Evolutionary conservation across 345 rosid species (phyloP).

Genomic region (Sisymbrium irio): DNA sequence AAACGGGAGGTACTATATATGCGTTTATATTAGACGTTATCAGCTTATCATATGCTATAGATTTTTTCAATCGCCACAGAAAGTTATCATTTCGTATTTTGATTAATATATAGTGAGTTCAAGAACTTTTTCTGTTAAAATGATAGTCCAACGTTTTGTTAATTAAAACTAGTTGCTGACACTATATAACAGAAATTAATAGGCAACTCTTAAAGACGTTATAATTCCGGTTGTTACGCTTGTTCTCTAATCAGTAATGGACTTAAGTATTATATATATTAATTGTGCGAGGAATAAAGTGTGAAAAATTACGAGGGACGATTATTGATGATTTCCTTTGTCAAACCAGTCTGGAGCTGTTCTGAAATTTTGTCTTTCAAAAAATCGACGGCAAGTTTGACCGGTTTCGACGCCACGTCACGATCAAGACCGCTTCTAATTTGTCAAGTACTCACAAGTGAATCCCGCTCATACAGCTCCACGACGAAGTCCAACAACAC

Average conservation of each 20-base stretch:
- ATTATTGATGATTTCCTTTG: not conserved
- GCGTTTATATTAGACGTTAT: not conserved
- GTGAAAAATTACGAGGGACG: not conserved
- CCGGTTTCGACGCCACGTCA: constrained; percentile 6
- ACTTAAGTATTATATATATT: not conserved
- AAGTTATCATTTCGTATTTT: not conserved
- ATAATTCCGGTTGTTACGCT: not conserved
- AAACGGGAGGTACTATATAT: too few relatives aligned
- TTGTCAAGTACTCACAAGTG: not conserved
- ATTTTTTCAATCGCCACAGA: not conserved
- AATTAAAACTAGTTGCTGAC: not conserved
- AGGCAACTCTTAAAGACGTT: not conserved
- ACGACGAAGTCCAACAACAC: not conserved
- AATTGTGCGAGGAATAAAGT: not conserved
- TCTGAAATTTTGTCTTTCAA: not conserved
- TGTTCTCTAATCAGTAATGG: not conserved
- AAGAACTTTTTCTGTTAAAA: not conserved
- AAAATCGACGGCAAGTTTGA: constrained; percentile 23
- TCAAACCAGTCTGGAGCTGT: not conserved
- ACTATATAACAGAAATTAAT: not conserved
- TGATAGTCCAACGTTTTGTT: not conserved
- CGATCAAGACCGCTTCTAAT: not conserved
- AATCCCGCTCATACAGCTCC: not conserved
- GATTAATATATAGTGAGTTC: not conserved
- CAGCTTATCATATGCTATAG: too few relatives aligned